Evolutionary conservation across 2,329 filamentous ascomycete genomes (phyloP).

Genomic region (Talaromyces piceae): DNA sequence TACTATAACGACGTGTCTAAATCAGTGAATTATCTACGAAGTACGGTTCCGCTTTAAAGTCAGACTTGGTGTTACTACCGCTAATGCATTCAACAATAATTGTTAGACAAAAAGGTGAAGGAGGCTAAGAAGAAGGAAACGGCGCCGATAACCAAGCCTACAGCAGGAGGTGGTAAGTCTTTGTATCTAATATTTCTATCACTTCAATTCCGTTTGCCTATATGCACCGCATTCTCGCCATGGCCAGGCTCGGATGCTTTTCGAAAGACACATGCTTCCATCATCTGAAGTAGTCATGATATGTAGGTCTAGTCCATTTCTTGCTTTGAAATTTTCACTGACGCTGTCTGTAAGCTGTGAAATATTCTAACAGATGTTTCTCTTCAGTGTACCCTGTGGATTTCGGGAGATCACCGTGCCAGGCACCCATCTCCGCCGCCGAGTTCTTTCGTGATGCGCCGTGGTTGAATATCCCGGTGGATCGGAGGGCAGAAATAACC

Average conservation of each 20-base stretch:
- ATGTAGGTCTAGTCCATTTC: slow-evolving; percentile 13
- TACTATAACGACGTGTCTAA: slow-evolving; percentile 93
- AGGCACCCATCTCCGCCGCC: slow-evolving; percentile 38
- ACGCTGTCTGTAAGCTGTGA: slow-evolving; percentile 26
- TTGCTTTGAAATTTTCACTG: slow-evolving; percentile 14
- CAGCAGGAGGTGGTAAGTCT: slow-evolving; percentile 23
- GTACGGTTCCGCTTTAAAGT: slow-evolving; percentile 27
- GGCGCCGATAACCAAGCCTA: slow-evolving; percentile 18
- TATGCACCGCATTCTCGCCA: neutral
- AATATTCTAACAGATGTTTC: slow-evolving; percentile 31
- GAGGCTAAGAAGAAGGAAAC: slow-evolving; percentile 25
- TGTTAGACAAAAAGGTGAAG: slow-evolving; percentile 29
- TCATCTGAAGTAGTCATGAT: neutral
- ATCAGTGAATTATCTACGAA: slow-evolving; percentile 69
- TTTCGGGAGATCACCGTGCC: slow-evolving; percentile 16
- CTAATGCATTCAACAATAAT: slow-evolving; percentile 23
- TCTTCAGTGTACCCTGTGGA: slow-evolving; percentile 24
- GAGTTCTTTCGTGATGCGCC: slow-evolving; percentile 76
- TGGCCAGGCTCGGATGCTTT: slow-evolving; percentile 24
- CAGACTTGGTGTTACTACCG: neutral
- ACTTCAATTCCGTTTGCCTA: neutral
- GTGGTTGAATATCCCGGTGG: slow-evolving; percentile 66
- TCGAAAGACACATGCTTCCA: neutral
- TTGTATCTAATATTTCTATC: neutral
- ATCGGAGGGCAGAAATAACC: slow-evolving; percentile 58